Evolutionary conservation across 1,284 basidiomycete species (phyloP).

Genomic region (Moesziomyces antarcticus): DNA sequence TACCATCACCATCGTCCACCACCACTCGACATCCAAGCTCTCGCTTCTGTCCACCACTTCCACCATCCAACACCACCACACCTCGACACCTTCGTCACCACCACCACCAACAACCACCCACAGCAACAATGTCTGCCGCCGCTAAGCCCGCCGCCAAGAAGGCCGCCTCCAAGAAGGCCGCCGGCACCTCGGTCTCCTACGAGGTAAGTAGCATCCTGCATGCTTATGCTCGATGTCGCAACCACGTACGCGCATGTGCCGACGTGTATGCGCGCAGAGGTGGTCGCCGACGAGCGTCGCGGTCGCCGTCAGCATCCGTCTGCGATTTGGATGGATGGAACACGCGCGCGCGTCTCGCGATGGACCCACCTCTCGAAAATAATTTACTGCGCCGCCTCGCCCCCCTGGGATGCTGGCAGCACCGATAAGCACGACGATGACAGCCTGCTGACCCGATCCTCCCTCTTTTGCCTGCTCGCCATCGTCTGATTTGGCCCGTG

Average conservation of each 20-base stretch:
- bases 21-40: conserved; percentile 16
- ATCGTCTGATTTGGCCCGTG: conserved; percentile 3
- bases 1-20: conserved; percentile 39
- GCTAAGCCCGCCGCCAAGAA: conserved; percentile 57
- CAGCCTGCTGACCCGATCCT: conserved; percentile 16
- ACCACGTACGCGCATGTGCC: neutral
- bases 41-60: conserved; percentile 14
- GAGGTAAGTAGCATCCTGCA: conserved; percentile 36
- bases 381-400: conserved; percentile 12
- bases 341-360: conserved; percentile 16
- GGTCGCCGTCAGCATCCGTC: conserved; percentile 6
- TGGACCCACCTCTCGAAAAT: conserved; percentile 10
- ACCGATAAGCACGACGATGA: neutral
- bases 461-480: neutral
- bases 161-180: conserved; percentile 57
- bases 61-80: conserved; percentile 25
- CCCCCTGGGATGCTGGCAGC: conserved; percentile 10
- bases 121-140: conserved; percentile 49
- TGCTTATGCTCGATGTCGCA: neutral
- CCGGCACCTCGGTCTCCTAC: conserved; percentile 50
- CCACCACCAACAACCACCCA: conserved; percentile 14
- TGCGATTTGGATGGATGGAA: conserved; percentile 28
- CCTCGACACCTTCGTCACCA: conserved; percentile 36
- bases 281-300: conserved; percentile 2
- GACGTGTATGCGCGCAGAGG: conserved; percentile 11